These are phyloP conservation scores for Kluyveromyces sp. DNA, from an alignment of 1,139 yeast species.

Conservation along the genomic window DNA sequence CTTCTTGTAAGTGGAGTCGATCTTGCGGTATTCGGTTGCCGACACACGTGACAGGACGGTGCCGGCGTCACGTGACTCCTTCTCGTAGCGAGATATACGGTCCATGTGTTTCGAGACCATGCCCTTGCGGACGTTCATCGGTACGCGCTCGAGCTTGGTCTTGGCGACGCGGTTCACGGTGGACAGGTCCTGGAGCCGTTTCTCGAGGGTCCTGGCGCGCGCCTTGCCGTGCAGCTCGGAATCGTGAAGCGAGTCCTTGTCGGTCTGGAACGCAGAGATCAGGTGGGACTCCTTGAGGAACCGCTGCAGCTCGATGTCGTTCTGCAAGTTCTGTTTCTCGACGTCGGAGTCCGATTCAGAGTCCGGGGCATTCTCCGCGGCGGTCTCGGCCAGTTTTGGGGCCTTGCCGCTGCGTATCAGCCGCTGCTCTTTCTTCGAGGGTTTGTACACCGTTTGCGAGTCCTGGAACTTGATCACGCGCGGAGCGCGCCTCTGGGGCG, in stretches of 20 bases:
- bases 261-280: constrained; percentile 57
- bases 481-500: constrained; percentile 32
- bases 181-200: constrained; percentile 54
- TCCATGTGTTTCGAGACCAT: constrained; percentile 54
- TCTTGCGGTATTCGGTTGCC: constrained; percentile 57
- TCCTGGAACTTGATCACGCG: constrained; percentile 40
- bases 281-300: constrained; percentile 82
- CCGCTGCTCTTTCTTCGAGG: constrained; percentile 41
- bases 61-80: constrained; percentile 83
- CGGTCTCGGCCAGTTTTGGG: constrained; percentile 8
- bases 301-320: constrained; percentile 79
- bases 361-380: constrained; percentile 16
- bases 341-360: constrained; percentile 30
- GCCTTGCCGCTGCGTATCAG: constrained; percentile 37
- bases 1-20: constrained; percentile 41
- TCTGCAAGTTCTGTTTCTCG: constrained; percentile 48
- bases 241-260: constrained; percentile 32
- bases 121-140: constrained; percentile 83
- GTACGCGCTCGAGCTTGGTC: constrained; percentile 58
- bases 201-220: constrained; percentile 63
- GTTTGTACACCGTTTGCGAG: constrained; percentile 25
- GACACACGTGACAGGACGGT: constrained; percentile 62
- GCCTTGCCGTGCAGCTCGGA: constrained; percentile 78
- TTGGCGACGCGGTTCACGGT: constrained; percentile 40
- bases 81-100: constrained; percentile 52